Base-by-base conservation (phyloP, 441 rosid genomes). In the Macaranga tanarius region DNA sequence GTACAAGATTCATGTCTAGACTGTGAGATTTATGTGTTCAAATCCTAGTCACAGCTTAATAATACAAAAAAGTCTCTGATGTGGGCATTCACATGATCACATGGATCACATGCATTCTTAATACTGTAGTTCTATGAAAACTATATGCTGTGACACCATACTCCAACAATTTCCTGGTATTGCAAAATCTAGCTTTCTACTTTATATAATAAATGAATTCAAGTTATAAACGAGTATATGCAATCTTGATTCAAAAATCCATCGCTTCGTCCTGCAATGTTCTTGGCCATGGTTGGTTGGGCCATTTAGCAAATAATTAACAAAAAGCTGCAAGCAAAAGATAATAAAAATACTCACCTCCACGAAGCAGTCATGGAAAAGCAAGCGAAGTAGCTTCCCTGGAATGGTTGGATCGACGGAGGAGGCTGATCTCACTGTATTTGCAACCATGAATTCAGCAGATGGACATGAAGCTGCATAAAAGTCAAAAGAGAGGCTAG, bases 361-460 rank as follows among this genome's bases (percentile, higher is more conserved):
- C 17, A 90, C 92, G 44, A 90, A 92, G 84, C 97, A 90, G 76
- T 93, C 95, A 19, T 90, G 96, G 79, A 92, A 93, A 6, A 87
- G 87, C 57, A 93, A 84, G 75, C 97, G 84, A 23, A 93, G 91
- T 58, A 91, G 80, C 70, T 81, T 70, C 8, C 92, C 88, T 2
- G 96, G 91, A 54, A 66, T 81, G 70, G 82, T 73, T 2, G 86
- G 84, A 76, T 87, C 86, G 0, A 47, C 23, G 15, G 76, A 73
- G 70, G 87, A 77, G 19, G 86, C 84, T 34, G 84, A 77, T 65
- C 82, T 74, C 45, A 88, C 89, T 55, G 80, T 82, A 47, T 76
- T 62, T 23, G 63, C 78, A 63, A 91, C 86, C 20, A 85, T 79
- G 22, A 84, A 56, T 76, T 89, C 95, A 17, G 83, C 88, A 48